Base-by-base conservation (phyloP, 1,284 basidiomycete species). In the Termitomyces sp. region DNA sequence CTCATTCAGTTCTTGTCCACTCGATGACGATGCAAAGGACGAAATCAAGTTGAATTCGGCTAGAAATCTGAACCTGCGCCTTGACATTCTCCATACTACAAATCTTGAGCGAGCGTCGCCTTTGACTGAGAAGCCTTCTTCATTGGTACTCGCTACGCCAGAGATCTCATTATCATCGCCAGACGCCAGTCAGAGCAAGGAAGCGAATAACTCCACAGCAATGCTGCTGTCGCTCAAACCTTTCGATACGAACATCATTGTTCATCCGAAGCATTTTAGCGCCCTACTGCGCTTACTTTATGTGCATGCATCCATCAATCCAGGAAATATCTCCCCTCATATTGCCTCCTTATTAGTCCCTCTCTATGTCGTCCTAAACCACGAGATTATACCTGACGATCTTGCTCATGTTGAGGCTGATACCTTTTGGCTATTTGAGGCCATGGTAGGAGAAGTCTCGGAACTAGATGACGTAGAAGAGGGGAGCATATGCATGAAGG, bases 401-500 rank as follows among this genome's bases (percentile, higher is more conserved):
- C 61, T 78, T 6, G 74, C 78, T 1, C 87, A 91, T 64, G 76
- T 77, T 6, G 88, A 91, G 65, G 88, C 88, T 1, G 88, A 91
- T 60, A 77, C 83, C 0, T 91, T 91, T 66, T 91, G 88, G 88
- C 61, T 88, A 11, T 86, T 91, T 55, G 86, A 89, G 63, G 77
- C 83, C 0, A 72, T 91, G 61, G 69, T 90, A 1, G 80, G 81
- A 19, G 88, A 91, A 62, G 80, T 89, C 50, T 73, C 79, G 1
- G 88, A 88, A 53, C 64, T 91, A 28, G 81, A 83, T 59, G 84
- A 88, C 53, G 79, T 83, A 49, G 81, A 83, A 41, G 78, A 77
- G 11, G 78, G 78, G 3, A 76, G 70, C 40, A 41, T 75, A 28
- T 89, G 84, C 86, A 83, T 83, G 71, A 74, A 71, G 50, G 80